Evolutionary conservation across 805 yeast genomes (phyloP), one percentile per base, ranked within the genome.

Genomic region (Deakozyma indianensis): DNA sequence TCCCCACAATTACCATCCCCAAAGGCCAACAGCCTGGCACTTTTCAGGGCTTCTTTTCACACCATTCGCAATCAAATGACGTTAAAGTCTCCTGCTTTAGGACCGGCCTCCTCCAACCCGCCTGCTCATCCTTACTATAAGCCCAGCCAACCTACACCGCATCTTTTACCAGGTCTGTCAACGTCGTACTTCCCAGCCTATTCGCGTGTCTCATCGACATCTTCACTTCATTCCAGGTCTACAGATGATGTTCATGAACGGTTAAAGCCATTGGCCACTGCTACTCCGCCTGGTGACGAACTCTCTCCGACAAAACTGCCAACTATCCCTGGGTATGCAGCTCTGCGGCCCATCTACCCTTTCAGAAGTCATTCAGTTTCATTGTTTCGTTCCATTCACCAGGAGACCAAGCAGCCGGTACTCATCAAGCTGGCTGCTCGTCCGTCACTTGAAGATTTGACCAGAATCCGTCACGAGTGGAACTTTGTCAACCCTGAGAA

Each of bases 391-490:
- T 48, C 55, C 2, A 40, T 22, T 5, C 44, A 46, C 22, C 20
- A 40, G 22, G 44, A 38, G 1, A 47, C 51, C 3, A 46, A 38
- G 20, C 45, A 51, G 46, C 49, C 53, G 1, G 54, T 53, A 20
- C 42, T 53, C n/a, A 46, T 53, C 28, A 52, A 50, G 21, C 49
- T 48, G 21, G 52, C 56, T 3, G 46, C 50, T 3, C 41, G 46
- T 14, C 54, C 53, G 2, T 47, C 53, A 9, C 48, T 53, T 7
- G 56, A 53, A 23, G 56, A 52, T 35, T 43, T 53, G 43, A 51
- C 55, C 9, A 43, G 56, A n/a, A 49, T 53, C 5, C 44, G 54
- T 15, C 55, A 52, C 24, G 56, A 53, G 41, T 53, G 56, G 54
- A 48, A 48, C 41, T 45, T 48, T 14, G 48, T 51, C 2, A 43